Evolutionary conservation across 2,329 filamentous ascomycete genomes (phyloP), one percentile per base, ranked within the genome.

Genomic region (Hypoxylon sp.): DNA sequence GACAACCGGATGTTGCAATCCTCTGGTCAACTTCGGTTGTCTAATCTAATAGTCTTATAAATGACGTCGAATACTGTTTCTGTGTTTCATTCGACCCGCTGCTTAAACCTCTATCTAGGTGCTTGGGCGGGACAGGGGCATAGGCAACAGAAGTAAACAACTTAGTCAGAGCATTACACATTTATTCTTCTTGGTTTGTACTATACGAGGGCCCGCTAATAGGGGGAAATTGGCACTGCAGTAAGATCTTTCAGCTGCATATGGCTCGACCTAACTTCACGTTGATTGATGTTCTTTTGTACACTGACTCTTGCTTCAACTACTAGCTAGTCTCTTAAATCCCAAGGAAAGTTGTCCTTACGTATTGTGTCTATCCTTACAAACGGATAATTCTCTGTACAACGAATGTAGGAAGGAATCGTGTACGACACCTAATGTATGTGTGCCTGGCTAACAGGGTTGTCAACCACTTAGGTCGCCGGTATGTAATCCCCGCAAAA

Each of bases 41-140:
- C 33, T 57, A 64, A 63, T 63, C 17, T 64, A 46, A 53, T 27
- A 59, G 59, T 42, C 42, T 44, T 46, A 48, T 55, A 54, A 13
- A 65, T 76, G 75, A 76, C 72, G 75, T 75, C 64, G 56, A 68
- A 70, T 54, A 57, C 64, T 57, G 57, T 27, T 42, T 51, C 48
- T 51, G 56, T 33, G 62, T 59, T 57, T 53, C 53, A 58, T 64
- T 59, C 51, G 44, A 33, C 20, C 46, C 55, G 56, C 54, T 44
- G 54, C 50, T 51, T 60, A 6, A 42, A 51, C 17, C 37, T 42
- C 7, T 51, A 61, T n/a, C 54, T 57, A 57, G n/a, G 3, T 33
- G 17, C 49, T 48, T 60, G 63, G 56, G 46, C 49, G 33, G 42
- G 33, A 31, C 22, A 53, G 35, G 51, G 44, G 22, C 35, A 5